These are phyloP conservation scores for Lactarius psammicola DNA, from an alignment of 768 basidiomycete genomes.

Conservation along the genomic window DNA sequence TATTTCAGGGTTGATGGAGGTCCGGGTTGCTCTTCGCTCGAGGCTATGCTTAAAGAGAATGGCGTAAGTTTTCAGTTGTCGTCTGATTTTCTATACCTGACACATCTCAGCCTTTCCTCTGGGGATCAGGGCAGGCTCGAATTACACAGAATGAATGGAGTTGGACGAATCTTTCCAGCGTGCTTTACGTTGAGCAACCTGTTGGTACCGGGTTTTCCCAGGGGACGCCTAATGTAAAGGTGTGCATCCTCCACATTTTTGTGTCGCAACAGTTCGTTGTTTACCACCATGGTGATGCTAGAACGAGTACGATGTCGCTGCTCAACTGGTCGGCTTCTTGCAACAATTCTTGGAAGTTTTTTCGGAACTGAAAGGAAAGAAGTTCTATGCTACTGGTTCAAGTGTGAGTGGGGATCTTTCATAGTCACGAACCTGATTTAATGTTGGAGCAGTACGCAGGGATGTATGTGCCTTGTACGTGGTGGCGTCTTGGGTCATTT, in stretches of 20 bases:
- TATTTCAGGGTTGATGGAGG: constrained; percentile 71
- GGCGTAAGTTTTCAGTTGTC: constrained; percentile 47
- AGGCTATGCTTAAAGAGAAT: constrained; percentile 74
- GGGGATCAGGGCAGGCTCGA: constrained; percentile 61
- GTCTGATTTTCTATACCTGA: not conserved
- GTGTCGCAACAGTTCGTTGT: not conserved
- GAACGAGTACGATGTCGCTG: constrained; percentile 58
- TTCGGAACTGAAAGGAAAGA: constrained; percentile 68
- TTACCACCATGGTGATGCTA: constrained; percentile 16
- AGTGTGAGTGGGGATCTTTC: constrained; percentile 49
- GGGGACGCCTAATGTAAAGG: constrained; percentile 57
- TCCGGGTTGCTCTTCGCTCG: constrained; percentile 72
- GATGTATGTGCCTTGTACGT: constrained; percentile 59
- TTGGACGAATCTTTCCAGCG: constrained; percentile 78
- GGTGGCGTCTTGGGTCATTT: constrained; percentile 34
- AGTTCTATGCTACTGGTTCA: constrained; percentile 68
- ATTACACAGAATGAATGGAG: constrained; percentile 64
- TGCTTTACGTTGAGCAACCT: constrained; percentile 76
- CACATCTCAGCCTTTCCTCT: constrained; percentile 56
- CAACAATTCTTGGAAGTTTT: constrained; percentile 77
- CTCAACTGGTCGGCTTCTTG: constrained; percentile 57
- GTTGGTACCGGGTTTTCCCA: constrained; percentile 79
- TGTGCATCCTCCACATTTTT: constrained; percentile 22
- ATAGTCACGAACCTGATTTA: not conserved
- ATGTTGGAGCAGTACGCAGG: constrained; percentile 61